A percentile compares a stretch with the other conserved stretches of the same genome.
These are phyloP conservation scores for Kwoniella pini DNA, from an alignment of 768 basidiomycete genomes.

Conservation along the genomic window DNA sequence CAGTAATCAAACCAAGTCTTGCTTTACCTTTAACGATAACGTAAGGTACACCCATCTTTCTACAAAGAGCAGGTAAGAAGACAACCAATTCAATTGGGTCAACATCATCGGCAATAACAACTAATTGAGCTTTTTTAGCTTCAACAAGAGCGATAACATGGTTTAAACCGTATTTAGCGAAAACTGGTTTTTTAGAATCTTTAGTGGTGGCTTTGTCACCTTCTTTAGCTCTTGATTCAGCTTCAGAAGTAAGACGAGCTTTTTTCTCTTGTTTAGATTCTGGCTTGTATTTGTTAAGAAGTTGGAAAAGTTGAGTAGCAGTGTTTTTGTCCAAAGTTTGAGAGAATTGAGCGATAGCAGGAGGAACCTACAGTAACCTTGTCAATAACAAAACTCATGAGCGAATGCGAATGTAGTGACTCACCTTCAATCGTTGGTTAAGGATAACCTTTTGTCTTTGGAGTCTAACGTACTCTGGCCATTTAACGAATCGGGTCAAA, in stretches of 20 bases:
- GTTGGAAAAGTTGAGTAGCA: slow-evolving; percentile 95
- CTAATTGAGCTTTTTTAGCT: slow-evolving; percentile 95
- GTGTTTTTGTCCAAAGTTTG: slow-evolving; percentile 99
- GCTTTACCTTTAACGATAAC: slow-evolving; percentile 98
- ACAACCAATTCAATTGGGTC: slow-evolving; percentile 99
- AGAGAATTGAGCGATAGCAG: slow-evolving; percentile 93
- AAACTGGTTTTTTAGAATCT: slow-evolving; percentile 92
- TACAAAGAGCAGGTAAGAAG: slow-evolving; percentile 95
- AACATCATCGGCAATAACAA: slow-evolving; percentile 88
- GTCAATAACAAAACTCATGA: neutral
- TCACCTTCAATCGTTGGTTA: slow-evolving; percentile 84
- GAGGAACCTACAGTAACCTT: slow-evolving; percentile 64
- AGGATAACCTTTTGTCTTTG: slow-evolving; percentile 99
- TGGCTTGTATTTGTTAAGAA: slow-evolving; percentile 79
- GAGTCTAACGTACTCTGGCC: slow-evolving; percentile 97
- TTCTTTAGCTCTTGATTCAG: slow-evolving; percentile 75
- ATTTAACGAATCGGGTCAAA: slow-evolving; percentile 96
- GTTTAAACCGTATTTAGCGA: slow-evolving; percentile 95
- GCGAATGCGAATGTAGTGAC: slow-evolving; percentile 8
- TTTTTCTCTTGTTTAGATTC: slow-evolving; percentile 92
- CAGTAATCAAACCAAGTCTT: slow-evolving; percentile 86
- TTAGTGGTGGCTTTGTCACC: slow-evolving; percentile 65
- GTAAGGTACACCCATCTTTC: slow-evolving; percentile 99
- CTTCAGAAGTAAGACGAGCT: slow-evolving; percentile 70
- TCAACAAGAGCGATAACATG: slow-evolving; percentile 90